These are phyloP conservation scores for Termitomyces bulborhizus DNA, from an alignment of 768 basidiomycete species.

Conservation along the genomic window DNA sequence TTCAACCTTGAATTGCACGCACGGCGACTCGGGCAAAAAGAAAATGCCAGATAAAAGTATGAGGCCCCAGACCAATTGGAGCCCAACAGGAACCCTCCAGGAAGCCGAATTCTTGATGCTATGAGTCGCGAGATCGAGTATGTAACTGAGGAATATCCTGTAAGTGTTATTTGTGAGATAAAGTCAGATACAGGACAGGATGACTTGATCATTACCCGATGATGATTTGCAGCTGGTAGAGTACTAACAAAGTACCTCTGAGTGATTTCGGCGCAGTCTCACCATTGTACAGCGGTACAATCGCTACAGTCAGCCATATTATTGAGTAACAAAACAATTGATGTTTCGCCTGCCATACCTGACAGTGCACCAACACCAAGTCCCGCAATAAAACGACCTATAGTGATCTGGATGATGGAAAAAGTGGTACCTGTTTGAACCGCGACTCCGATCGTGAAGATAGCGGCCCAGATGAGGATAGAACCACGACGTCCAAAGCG, in stretches of 20 bases:
- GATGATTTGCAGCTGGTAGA: constrained; percentile 78
- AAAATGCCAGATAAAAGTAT: constrained; percentile 64
- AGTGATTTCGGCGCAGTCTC: constrained; percentile 73
- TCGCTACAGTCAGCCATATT: constrained; percentile 22
- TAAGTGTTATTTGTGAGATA: neutral
- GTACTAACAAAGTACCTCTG: constrained; percentile 61
- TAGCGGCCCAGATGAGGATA: constrained; percentile 68
- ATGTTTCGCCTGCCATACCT: constrained; percentile 30
- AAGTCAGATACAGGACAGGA: neutral
- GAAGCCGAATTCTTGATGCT: constrained; percentile 49
- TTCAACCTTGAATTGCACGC: constrained; percentile 19
- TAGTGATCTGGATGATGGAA: constrained; percentile 59
- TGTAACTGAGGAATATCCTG: constrained; percentile 69
- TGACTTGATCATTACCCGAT: constrained; percentile 38
- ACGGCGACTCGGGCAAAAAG: constrained; percentile 78
- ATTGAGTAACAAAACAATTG: neutral
- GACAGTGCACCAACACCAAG: constrained; percentile 73
- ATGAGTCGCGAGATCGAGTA: constrained; percentile 66
- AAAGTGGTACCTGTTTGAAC: constrained; percentile 62
- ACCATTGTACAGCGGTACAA: constrained; percentile 67
- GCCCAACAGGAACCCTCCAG: constrained; percentile 71
- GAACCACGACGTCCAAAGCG: constrained; percentile 66
- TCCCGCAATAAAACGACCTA: constrained; percentile 73
- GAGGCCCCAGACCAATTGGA: constrained; percentile 67
- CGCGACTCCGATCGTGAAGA: constrained; percentile 65